Evolutionary conservation across 2,329 filamentous ascomycete species (phyloP).

Genomic region (Scolecobasidium constrictum): DNA sequence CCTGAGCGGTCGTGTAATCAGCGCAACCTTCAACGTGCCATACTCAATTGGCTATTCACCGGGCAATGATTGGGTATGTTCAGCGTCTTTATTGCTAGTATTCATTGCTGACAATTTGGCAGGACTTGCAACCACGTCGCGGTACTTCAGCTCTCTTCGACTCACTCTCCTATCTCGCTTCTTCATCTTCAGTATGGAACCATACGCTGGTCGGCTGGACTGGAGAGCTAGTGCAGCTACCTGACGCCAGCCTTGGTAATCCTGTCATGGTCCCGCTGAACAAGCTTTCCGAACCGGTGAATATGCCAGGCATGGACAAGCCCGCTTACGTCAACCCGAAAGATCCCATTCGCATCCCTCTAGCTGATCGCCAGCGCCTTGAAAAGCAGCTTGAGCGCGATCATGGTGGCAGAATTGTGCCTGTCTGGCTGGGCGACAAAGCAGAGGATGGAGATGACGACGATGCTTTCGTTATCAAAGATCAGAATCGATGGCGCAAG

Average conservation of each 20-base stretch:
- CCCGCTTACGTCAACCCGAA: conserved; percentile 46
- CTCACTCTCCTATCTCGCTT: conserved; percentile 78
- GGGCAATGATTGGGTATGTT: conserved; percentile 44
- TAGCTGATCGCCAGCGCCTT: conserved; percentile 53
- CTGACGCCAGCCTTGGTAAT: conserved; percentile 20
- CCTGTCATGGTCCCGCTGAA: conserved; percentile 24
- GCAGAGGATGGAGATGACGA: conserved; percentile 44
- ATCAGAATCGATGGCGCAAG: conserved; percentile 77
- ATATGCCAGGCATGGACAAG: conserved; percentile 40
- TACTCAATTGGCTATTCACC: conserved; percentile 45
- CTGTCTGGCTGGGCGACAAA: conserved; percentile 82
- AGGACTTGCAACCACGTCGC: conserved; percentile 67
- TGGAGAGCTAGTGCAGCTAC: conserved; percentile 49
- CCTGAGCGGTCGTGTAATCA: conserved; percentile 52
- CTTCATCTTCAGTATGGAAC: conserved; percentile 74
- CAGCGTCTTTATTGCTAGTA: conserved; percentile 2
- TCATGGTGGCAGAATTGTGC: conserved; percentile 66
- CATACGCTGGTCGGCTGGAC: conserved; percentile 94
- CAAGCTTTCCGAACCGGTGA: conserved; percentile 63
- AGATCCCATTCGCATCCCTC: conserved; percentile 59
- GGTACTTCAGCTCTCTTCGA: conserved; percentile 90
- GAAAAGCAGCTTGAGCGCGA: conserved; percentile 64
- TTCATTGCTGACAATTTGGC: conserved; percentile 12
- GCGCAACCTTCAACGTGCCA: conserved; percentile 52
- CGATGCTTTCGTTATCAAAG: conserved; percentile 53